Percentiles rank a stretch among this genome's conserved stretches.
phyloP scores from a whole-genome alignment of 805 yeast species.

The Lipomyces sp. region DNA sequence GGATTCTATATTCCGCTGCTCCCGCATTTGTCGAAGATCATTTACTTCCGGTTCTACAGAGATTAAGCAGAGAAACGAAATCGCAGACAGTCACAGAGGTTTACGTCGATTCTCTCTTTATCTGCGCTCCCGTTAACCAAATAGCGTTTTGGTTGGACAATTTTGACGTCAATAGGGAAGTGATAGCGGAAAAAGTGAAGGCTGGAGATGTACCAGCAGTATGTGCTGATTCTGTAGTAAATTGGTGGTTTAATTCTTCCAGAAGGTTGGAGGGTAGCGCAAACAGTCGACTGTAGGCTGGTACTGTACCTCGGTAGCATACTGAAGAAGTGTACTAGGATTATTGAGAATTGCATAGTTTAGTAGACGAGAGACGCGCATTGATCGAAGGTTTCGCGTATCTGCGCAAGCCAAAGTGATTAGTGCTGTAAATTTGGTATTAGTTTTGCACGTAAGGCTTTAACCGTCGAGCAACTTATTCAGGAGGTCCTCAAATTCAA shows the following conservation, averaged over 20 bases:
- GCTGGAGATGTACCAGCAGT: constrained; percentile 20
- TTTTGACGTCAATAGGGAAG: not conserved
- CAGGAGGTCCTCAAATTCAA: no score
- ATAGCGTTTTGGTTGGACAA: constrained; percentile 10
- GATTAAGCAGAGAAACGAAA: not conserved
- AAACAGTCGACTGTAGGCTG: constrained; percentile 1
- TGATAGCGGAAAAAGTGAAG: constrained; percentile 8
- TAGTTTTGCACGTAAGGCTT: no score
- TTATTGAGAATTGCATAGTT: no score
- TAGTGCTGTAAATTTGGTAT: no score
- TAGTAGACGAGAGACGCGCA: no score
- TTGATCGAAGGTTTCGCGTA: no score
- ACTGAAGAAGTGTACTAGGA: no score
- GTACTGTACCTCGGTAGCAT: no score
- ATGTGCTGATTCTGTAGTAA: constrained; percentile 14
- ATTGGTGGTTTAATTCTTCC: constrained; percentile 19
- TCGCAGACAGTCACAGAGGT: not conserved
- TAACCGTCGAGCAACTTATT: no score
- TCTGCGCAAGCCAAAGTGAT: no score
- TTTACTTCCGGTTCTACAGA: constrained; percentile 6
- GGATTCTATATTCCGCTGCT: constrained; percentile 13
- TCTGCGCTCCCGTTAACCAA: constrained; percentile 8
- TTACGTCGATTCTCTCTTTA: constrained; percentile 16
- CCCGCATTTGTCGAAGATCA: constrained; percentile 14
- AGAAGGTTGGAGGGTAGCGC: not conserved